Base-by-base conservation (phyloP, 2,329 filamentous ascomycete species). In the Aspergillus terreus region DNA sequence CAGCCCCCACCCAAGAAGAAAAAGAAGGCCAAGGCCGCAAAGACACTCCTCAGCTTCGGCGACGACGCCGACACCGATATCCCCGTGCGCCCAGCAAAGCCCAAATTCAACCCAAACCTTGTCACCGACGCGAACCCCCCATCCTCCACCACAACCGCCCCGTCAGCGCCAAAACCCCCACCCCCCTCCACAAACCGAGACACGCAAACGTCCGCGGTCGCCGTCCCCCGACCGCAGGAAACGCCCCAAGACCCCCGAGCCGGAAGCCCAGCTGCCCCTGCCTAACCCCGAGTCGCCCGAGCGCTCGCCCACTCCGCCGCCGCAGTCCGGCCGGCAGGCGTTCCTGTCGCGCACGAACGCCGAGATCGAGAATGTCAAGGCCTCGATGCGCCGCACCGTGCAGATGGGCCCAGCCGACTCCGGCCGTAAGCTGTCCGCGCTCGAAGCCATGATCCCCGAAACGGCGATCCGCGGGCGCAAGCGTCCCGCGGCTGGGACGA, bases 371-470 rank as follows among this genome's bases (percentile, higher is more conserved):
- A 65, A 67, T 21, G 63, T 78, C 10, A 77, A 75, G 57, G 69
- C 72, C 10, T 78, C 75, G 1, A 78, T 78, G 76, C 73, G 72
- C 44, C 74, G 76, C 17, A 71, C 64, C 44, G 64, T 70, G 23
- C 58, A 69, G 6, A 60, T 64, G 1, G 63, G 58, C 2, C 56
- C 71, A 1, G 59, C 59, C 10, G 67, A 71, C 21, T 63, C 68
- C 4, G 62, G 62, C 5, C 66, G 58, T 49, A 75, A 73, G 59
- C 76, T 76, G 52, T 74, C 76, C 25, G 74, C 75, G 0, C 63
- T 78, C 3, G 75, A 78, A 61, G 64, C 72, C 23, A 71, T 78
- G 67, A 78, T 78, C 42, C 76, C 76, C 0, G 67, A 74, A 38
- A 76, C 67, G 10, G 71, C 75, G 10, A 76, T 75, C 35, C 70